phyloP scores from a whole-genome alignment of 768 basidiomycete genomes.

The Postia placenta region DNA sequence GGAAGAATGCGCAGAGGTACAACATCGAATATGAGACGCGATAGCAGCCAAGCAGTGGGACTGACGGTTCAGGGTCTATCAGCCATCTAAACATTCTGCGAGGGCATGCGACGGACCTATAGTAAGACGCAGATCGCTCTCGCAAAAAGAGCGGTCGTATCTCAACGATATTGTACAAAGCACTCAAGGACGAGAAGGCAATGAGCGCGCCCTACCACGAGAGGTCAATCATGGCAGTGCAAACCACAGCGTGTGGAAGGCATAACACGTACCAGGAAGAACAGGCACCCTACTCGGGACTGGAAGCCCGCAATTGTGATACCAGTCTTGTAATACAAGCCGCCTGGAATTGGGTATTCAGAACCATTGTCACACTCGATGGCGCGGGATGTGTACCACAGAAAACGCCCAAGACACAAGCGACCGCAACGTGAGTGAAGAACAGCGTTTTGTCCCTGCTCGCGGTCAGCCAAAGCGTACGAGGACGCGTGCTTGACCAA shows the following conservation, averaged over 20 bases:
- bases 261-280: constrained; percentile 64
- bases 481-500: constrained; percentile 1
- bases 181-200: constrained; percentile 87
- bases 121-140: constrained; percentile 81
- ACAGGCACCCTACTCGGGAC: constrained; percentile 86
- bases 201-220: constrained; percentile 70
- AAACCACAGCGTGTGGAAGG: not conserved
- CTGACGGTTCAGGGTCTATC: constrained; percentile 33
- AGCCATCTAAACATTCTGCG: not conserved
- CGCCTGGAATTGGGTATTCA: constrained; percentile 40
- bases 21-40: constrained; percentile 83
- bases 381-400: constrained; percentile 47
- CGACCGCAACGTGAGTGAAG: constrained; percentile 67
- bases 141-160: constrained; percentile 83
- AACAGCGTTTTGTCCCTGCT: constrained; percentile 76
- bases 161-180: constrained; percentile 83
- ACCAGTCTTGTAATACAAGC: constrained; percentile 78
- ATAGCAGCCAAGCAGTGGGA: constrained; percentile 88
- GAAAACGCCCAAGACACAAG: constrained; percentile 77
- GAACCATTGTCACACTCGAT: not conserved
- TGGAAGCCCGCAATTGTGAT: constrained; percentile 90
- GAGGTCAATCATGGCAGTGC: not conserved
- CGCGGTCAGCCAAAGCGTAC: not conserved
- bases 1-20: constrained; percentile 86
- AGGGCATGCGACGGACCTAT: constrained; percentile 44